Conservation (phyloP, 176 grass and related monocot species). For the Zoysia pacifica region DNA sequence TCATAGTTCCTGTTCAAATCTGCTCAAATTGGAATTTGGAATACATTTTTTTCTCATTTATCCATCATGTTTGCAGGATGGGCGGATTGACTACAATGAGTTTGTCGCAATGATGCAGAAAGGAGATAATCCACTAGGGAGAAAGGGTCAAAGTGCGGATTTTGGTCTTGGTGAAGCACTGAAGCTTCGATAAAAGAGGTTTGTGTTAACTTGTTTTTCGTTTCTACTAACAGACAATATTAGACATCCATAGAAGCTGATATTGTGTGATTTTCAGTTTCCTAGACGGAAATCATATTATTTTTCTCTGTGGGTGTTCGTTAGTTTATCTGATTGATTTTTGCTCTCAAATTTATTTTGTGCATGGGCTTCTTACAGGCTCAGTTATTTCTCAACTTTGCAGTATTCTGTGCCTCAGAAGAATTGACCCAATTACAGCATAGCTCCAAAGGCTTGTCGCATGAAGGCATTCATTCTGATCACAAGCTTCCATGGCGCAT, state of each 20-base stretch:
- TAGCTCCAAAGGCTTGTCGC: slow-evolving; percentile 25
- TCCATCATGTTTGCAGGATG: slow-evolving; percentile 50
- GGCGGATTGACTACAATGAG: slow-evolving; percentile 77
- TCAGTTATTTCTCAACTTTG: not conserved
- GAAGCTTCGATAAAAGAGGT: slow-evolving; percentile 54
- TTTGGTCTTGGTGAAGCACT: slow-evolving; percentile 72
- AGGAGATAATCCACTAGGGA: slow-evolving; percentile 58
- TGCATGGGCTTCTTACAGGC: slow-evolving; percentile 23
- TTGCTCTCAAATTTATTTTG: not conserved
- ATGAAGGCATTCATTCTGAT: not conserved
- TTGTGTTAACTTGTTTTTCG: not conserved
- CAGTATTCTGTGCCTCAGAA: slow-evolving; percentile 26
- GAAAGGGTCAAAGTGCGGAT: slow-evolving; percentile 58
- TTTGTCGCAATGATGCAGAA: slow-evolving; percentile 83
- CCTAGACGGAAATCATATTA: not conserved
- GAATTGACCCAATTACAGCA: slow-evolving; percentile 24
- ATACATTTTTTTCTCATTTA: not conserved
- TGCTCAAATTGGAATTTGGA: not conserved
- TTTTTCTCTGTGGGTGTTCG: not conserved
- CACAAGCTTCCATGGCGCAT: slow-evolving; percentile 10
- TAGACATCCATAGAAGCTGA: not conserved
- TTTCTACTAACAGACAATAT: not conserved
- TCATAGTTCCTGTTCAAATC: slow-evolving; percentile 12
- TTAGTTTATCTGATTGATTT: not conserved
- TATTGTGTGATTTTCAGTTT: not conserved